Conservation (phyloP, 768 basidiomycete genomes). For the Rhizopogon vulgaris region DNA sequence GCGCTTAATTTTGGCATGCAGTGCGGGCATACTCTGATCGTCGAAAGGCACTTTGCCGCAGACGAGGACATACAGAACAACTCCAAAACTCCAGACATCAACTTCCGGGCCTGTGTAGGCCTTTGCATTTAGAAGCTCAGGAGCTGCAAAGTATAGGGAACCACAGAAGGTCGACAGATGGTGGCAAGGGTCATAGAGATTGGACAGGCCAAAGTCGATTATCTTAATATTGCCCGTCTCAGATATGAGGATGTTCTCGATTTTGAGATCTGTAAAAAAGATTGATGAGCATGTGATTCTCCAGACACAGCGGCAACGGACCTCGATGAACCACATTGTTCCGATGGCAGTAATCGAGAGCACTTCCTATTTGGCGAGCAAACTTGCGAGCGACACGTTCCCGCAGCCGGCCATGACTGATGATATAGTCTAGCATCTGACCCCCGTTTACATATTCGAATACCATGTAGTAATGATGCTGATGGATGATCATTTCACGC, state of each 20-base stretch:
- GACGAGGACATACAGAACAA: slow-evolving; percentile 94
- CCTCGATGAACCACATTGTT: slow-evolving; percentile 97
- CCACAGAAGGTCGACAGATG: slow-evolving; percentile 96
- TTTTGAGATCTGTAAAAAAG: slow-evolving; percentile 73
- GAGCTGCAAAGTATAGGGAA: slow-evolving; percentile 96
- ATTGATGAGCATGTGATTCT: slow-evolving; percentile 1
- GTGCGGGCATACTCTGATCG: slow-evolving; percentile 97
- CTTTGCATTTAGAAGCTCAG: slow-evolving; percentile 93
- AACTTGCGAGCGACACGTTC: slow-evolving; percentile 97
- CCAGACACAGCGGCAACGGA: slow-evolving; percentile 24
- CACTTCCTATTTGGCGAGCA: slow-evolving; percentile 93
- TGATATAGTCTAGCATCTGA: slow-evolving; percentile 99
- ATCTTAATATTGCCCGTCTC: slow-evolving; percentile 99
- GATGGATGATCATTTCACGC: slow-evolving; percentile 97
- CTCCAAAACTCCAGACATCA: slow-evolving; percentile 98
- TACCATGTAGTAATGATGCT: slow-evolving; percentile 99
- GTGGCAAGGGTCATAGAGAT: slow-evolving; percentile 76
- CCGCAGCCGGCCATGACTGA: slow-evolving; percentile 91
- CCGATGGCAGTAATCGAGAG: slow-evolving; percentile 93
- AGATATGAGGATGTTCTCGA: slow-evolving; percentile 98
- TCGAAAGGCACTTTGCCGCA: slow-evolving; percentile 99
- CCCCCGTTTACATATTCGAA: slow-evolving; percentile 98
- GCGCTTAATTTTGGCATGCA: slow-evolving; percentile 98
- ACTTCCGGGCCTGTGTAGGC: slow-evolving; percentile 97
- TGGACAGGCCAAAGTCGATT: slow-evolving; percentile 97